Conservation (phyloP, 148 eudicot species). For the Vaccinium vitisidaea region DNA sequence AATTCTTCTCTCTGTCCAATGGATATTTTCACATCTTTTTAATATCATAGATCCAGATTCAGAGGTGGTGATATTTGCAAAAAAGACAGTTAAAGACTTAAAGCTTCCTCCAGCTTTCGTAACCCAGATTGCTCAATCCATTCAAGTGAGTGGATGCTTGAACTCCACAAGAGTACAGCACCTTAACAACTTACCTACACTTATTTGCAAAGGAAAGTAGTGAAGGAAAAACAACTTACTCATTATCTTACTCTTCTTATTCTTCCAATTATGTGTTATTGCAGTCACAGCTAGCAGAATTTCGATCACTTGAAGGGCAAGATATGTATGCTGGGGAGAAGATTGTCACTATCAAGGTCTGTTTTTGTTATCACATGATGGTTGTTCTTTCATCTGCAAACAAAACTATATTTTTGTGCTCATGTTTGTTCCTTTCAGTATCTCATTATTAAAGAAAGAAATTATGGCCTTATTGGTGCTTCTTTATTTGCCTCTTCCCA, state of each 20-base stretch:
- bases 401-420: neutral
- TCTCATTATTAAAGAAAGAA: neutral
- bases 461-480: slow-evolving; percentile 9
- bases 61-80: slow-evolving; percentile 77
- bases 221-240: neutral
- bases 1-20: neutral
- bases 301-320: slow-evolving; percentile 86
- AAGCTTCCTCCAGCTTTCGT: slow-evolving; percentile 89
- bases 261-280: slow-evolving; percentile 18
- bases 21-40: neutral
- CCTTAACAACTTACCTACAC: neutral
- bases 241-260: slow-evolving; percentile 12
- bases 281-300: slow-evolving; percentile 82
- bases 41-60: slow-evolving; percentile 82
- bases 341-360: slow-evolving; percentile 93
- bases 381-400: neutral
- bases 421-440: neutral
- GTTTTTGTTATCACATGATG: slow-evolving; percentile 11
- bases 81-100: slow-evolving; percentile 84
- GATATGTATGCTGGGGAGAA: slow-evolving; percentile 91
- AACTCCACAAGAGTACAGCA: neutral
- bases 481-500: slow-evolving; percentile 24
- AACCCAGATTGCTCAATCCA: slow-evolving; percentile 92
- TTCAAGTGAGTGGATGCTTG: slow-evolving; percentile 53
- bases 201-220: neutral